Base-by-base conservation (phyloP, 2,329 filamentous ascomycete genomes). In the Ilyonectria mors-panacis region DNA sequence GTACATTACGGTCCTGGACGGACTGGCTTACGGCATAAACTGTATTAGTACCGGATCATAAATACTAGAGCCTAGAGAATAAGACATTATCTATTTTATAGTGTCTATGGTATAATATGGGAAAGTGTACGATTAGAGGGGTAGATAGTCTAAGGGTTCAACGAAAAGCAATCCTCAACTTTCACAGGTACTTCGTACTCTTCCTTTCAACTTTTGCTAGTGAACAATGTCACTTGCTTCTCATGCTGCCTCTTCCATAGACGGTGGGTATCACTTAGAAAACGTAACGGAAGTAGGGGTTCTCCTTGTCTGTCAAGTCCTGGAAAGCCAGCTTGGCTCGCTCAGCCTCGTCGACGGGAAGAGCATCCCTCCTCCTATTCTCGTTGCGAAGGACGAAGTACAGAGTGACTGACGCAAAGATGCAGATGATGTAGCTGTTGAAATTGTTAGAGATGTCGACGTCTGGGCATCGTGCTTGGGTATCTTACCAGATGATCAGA, bases 291-390 rank as follows among this genome's bases (percentile, higher is more conserved):
- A 93, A 93, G 74, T 90, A 90, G 1, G 85, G 85, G 71, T 93
- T 93, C 78, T 93, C 83, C 76, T 88, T 89, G 71, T 93, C 91
- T 0, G 91, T 93, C 69, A 92, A 78, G 75, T 93, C 91, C 60
- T 88, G 85, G 66, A 93, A 93, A 0, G 90, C 91, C 58, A 91
- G 75, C 70, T 88, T 88, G 53, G 88, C 91, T 58, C 89, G 83
- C 73, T 93, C 90, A 1, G 73, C 58, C 68, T 92, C 88, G 70
- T 92, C 86, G 7, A 88, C 73, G 0, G 85, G 78, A 7, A 89
- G 44, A 0, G 67, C 70, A 21, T 84, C 84, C 54, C 88, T 84
- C 53, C 80, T 82, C 70, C 77, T 84, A 70, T 93, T 93, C 64
- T 91, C 92, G 4, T 80, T 78, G 63, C 81, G 80, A 12, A 94